phyloP scores from a whole-genome alignment of 2,329 filamentous ascomycete species.

The Aspergillus sp. region DNA sequence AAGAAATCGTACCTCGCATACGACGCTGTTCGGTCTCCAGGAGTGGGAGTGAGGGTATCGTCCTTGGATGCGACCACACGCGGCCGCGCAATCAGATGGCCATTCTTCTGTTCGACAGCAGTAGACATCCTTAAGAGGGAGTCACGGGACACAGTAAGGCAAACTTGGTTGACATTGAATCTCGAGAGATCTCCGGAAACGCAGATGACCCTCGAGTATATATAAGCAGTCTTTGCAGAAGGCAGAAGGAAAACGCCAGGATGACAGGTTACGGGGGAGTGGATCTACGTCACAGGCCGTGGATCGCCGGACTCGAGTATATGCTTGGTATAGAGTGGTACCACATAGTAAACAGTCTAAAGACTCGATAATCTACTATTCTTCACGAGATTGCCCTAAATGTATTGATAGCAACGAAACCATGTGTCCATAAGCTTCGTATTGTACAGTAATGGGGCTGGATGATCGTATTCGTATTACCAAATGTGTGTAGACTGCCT shows the following conservation, averaged over 20 bases:
- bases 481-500: too few species aligned
- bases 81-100: conserved; percentile 24
- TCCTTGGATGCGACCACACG: conserved; percentile 24
- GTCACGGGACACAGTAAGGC: background rate
- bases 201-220: background rate
- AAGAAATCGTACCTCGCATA: conserved; percentile 29
- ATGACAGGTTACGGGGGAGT: background rate
- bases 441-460: too few species aligned
- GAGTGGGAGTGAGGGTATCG: conserved; percentile 14
- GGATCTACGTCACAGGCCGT: background rate
- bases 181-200: background rate
- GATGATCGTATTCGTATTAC: too few species aligned
- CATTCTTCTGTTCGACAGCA: conserved; percentile 19
- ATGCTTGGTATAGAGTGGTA: too few species aligned
- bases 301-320: background rate
- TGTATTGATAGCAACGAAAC: too few species aligned
- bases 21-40: conserved; percentile 23
- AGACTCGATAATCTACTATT: too few species aligned
- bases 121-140: conserved; percentile 23
- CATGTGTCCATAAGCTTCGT: too few species aligned
- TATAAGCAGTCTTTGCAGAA: background rate
- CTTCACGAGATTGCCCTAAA: too few species aligned
- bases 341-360: too few species aligned
- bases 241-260: background rate
- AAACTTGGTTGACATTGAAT: conserved; percentile 12